phyloP scores from a whole-genome alignment of 768 basidiomycete genomes.

The Collybia mongolica region DNA sequence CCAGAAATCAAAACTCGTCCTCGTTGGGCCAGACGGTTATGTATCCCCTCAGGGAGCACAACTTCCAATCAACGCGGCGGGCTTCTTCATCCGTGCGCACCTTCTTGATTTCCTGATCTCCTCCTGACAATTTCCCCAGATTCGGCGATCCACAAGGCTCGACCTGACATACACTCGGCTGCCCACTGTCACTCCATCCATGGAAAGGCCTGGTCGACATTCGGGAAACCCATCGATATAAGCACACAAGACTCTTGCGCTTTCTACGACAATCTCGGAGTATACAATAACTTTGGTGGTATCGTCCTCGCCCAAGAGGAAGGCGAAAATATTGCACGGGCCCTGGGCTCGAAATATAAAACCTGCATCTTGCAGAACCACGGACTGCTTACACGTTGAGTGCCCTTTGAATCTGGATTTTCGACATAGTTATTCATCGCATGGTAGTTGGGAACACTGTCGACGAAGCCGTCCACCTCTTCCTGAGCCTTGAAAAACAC shows the following conservation, averaged over 20 bases:
- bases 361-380: conserved; percentile 44
- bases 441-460: conserved; percentile 34
- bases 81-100: conserved; percentile 22
- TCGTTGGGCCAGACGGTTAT: conserved; percentile 22
- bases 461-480: conserved; percentile 41
- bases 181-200: conserved; percentile 48
- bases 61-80: conserved; percentile 24
- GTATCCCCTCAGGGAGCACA: conserved; percentile 25
- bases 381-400: conserved; percentile 29
- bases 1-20: conserved; percentile 25
- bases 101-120: not conserved
- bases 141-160: conserved; percentile 42
- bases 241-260: conserved; percentile 43
- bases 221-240: conserved; percentile 41
- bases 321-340: conserved; percentile 41
- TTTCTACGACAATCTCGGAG: conserved; percentile 40
- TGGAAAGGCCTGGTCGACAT: conserved; percentile 48
- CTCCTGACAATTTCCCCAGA: conserved; percentile 13
- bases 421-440: not conserved
- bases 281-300: conserved; percentile 47
- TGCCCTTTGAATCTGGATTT: not conserved
- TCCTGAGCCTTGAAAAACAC: conserved; percentile 39
- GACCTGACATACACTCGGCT: conserved; percentile 45
- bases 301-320: conserved; percentile 46
- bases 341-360: conserved; percentile 38